These are phyloP conservation scores for Crithidia brevicula DNA, from an alignment of 208 protist genomes.

Conservation along the genomic window DNA sequence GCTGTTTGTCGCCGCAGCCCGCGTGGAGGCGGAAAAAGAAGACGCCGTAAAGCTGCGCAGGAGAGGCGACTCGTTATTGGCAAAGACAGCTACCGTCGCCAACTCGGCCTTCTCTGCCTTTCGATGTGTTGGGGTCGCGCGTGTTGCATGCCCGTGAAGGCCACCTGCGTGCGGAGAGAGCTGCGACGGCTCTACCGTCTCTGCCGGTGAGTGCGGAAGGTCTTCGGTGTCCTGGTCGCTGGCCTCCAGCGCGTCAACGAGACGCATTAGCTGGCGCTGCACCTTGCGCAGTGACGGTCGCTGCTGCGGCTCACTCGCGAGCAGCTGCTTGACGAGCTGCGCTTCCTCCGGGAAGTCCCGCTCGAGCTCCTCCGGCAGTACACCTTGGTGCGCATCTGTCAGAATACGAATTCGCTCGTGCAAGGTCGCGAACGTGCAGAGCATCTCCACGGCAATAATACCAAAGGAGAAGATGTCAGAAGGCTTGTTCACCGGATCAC, in stretches of 20 bases:
- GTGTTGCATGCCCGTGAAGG: not conserved
- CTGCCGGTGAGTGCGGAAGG: not conserved
- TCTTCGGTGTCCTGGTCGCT: conserved; percentile 20
- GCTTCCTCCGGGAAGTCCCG: conserved; percentile 53
- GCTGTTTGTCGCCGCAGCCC: not conserved
- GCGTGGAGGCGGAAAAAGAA: not conserved
- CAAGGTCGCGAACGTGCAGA: conserved; percentile 70
- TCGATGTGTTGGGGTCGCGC: not conserved
- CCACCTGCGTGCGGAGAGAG: not conserved
- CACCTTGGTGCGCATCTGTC: conserved; percentile 50
- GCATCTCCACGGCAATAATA: conserved; percentile 82
- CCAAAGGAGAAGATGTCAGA: conserved; percentile 85
- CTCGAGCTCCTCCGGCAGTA: conserved; percentile 42
- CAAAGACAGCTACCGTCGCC: not conserved
- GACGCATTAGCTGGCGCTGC: conserved; percentile 31
- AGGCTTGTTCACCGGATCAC: conserved; percentile 47
- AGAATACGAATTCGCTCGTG: conserved; percentile 76
- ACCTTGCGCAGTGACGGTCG: conserved; percentile 43
- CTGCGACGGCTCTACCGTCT: conserved; percentile 7
- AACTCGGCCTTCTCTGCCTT: not conserved
- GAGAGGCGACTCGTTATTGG: not conserved
- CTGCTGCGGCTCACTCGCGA: conserved; percentile 33
- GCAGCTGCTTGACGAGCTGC: conserved; percentile 52
- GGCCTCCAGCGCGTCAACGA: conserved; percentile 31
- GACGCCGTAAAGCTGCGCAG: not conserved